Conservation (phyloP, 1,284 basidiomycete genomes). For the Melampsora occidentalis region DNA sequence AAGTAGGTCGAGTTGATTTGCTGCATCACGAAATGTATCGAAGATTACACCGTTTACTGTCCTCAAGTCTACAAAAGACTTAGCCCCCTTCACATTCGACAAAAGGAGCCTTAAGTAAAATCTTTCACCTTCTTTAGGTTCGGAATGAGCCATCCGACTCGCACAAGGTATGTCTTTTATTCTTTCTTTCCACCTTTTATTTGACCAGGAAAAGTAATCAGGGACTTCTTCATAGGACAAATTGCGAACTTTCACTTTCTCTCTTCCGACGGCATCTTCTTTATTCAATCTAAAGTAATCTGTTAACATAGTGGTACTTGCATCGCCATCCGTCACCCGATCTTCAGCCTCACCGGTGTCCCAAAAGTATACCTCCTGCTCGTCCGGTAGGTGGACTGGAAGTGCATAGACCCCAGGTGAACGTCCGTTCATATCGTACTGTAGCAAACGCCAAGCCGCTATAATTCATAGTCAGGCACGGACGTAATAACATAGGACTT, state of each 20-base stretch:
- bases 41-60: constrained; percentile 55
- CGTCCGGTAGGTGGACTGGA: neutral
- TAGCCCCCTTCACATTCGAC: too few species aligned
- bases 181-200: too few species aligned
- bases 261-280: neutral
- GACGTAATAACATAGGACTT: constrained; percentile 51
- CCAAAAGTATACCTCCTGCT: neutral
- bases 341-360: neutral
- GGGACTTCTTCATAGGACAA: neutral
- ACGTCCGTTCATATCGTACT: neutral
- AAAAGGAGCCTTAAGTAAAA: too few species aligned
- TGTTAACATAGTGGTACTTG: neutral
- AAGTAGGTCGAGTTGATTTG: too few species aligned
- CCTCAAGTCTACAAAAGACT: too few species aligned
- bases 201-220: neutral
- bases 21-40: constrained; percentile 53
- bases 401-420: neutral
- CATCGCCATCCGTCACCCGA: neutral
- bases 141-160: constrained; percentile 54
- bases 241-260: too few species aligned
- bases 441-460: constrained; percentile 5
- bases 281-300: constrained; percentile 9
- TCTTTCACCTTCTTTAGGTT: constrained; percentile 53
- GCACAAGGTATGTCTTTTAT: too few species aligned
- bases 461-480: neutral